phyloP scores from a whole-genome alignment of 371 early-diverging fungal genomes.

The Rhizopus stolonifer region DNA sequence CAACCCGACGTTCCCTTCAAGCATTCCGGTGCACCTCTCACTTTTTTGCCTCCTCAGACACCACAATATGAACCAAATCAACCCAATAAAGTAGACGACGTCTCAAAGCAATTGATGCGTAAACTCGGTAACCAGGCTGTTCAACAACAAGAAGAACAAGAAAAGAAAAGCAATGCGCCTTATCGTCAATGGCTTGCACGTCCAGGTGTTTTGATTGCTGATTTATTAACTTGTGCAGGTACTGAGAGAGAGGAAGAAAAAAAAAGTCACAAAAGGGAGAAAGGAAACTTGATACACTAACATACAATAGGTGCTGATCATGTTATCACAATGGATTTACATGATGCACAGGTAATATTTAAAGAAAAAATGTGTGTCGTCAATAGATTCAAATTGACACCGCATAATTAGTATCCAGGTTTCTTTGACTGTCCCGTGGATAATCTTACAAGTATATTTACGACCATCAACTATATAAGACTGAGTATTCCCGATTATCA shows the following conservation, averaged over 20 bases:
- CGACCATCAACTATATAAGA: slow-evolving; percentile 84
- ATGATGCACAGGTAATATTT: slow-evolving; percentile 87
- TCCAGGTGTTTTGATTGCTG: slow-evolving; percentile 89
- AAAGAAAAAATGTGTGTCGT: too few relatives aligned
- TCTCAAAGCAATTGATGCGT: slow-evolving; percentile 27
- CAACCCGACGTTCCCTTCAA: slow-evolving; percentile 76
- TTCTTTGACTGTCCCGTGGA: slow-evolving; percentile 98
- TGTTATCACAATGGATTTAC: slow-evolving; percentile 97
- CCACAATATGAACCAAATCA: slow-evolving; percentile 33
- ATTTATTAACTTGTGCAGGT: slow-evolving; percentile 84
- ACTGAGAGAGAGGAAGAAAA: too few relatives aligned
- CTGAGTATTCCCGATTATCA: slow-evolving; percentile 78
- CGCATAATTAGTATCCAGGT: slow-evolving; percentile 56
- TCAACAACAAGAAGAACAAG: slow-evolving; percentile 89
- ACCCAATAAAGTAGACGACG: slow-evolving; percentile 30
- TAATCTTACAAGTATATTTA: slow-evolving; percentile 90
- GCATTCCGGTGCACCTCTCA: slow-evolving; percentile 59
- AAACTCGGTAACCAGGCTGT: slow-evolving; percentile 1
- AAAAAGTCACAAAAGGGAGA: too few relatives aligned
- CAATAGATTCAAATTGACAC: too few relatives aligned
- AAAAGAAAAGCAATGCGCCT: slow-evolving; percentile 76
- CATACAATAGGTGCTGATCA: slow-evolving; percentile 75
- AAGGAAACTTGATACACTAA: slow-evolving; percentile 16
- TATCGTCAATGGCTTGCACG: slow-evolving; percentile 85
- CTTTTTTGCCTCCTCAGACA: slow-evolving; percentile 40